A percentile compares a stretch with the other conserved stretches of the same genome.
Conservation (phyloP, 2,329 filamentous ascomycete genomes). For the Alternaria rosae region DNA sequence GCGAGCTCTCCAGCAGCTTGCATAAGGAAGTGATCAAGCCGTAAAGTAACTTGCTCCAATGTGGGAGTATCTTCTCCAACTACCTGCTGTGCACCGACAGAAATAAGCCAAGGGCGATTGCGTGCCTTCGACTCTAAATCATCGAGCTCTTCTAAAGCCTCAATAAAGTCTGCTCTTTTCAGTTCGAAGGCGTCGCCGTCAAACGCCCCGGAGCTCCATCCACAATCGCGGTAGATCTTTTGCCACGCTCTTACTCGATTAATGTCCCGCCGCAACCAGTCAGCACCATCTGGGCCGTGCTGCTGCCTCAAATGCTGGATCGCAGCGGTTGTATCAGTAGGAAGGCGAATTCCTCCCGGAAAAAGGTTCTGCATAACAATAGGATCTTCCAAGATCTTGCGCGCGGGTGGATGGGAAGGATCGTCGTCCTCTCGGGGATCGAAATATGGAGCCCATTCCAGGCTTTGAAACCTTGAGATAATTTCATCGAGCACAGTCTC, state of each 20-base stretch:
- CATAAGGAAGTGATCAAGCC: neutral
- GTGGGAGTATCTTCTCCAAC: neutral
- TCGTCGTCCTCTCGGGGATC: neutral
- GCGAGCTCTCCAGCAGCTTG: neutral
- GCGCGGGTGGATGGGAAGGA: neutral
- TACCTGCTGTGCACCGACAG: neutral
- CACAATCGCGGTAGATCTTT: neutral
- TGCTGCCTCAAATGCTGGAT: neutral
- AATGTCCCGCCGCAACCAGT: fast-evolving
- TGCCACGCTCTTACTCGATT: neutral
- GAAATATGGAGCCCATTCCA: neutral
- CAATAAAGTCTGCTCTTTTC: neutral
- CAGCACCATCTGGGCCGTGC: too few species aligned
- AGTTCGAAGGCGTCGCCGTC: neutral
- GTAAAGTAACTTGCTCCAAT: neutral
- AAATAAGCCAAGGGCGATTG: neutral
- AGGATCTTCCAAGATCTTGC: neutral
- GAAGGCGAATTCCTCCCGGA: neutral
- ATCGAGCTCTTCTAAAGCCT: neutral
- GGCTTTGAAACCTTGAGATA: neutral
- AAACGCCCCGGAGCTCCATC: neutral
- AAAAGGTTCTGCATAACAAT: neutral
- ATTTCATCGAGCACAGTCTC: neutral
- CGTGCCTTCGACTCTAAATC: neutral
- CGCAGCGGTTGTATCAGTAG: neutral